A percentile compares a stretch with the other conserved stretches of the same genome.
phyloP scores from a whole-genome alignment of 176 grass and related monocot genomes.

The Triticum turgidum region DNA sequence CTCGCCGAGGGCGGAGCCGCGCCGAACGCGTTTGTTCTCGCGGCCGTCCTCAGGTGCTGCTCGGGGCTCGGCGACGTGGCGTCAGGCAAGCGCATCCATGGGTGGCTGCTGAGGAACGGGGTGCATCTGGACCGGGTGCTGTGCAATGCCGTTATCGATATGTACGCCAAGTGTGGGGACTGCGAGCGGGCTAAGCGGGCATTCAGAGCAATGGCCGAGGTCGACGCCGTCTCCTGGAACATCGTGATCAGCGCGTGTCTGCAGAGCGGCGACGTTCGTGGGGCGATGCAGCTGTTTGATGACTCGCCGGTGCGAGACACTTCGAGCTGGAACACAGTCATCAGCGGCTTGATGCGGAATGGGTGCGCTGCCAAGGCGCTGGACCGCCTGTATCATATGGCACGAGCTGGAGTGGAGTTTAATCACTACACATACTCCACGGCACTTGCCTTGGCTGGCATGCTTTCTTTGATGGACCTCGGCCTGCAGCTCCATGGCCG shows the following conservation, averaged over 20 bases:
- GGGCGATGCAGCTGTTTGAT: constrained; percentile 41
- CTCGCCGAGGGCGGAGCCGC: neutral
- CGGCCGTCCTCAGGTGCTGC: constrained; percentile 62
- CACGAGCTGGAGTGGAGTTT: constrained; percentile 30
- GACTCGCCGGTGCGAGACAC: constrained; percentile 37
- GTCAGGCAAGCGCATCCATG: constrained; percentile 47
- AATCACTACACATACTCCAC: constrained; percentile 61
- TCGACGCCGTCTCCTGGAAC: constrained; percentile 52
- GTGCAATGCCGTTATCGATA: constrained; percentile 48
- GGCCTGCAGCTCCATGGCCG: constrained; percentile 59
- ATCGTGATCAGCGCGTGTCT: constrained; percentile 47
- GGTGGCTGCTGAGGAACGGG: constrained; percentile 54
- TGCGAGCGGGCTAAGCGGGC: neutral
- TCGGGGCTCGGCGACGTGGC: constrained; percentile 18
- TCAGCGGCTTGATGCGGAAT: constrained; percentile 47
- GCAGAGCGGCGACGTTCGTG: constrained; percentile 29
- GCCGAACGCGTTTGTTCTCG: constrained; percentile 53
- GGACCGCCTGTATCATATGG: constrained; percentile 38
- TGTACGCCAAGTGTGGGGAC: constrained; percentile 53
- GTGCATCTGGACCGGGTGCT: constrained; percentile 46
- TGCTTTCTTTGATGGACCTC: constrained; percentile 42
- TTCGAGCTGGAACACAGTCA: constrained; percentile 66
- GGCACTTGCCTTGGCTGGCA: constrained; percentile 46
- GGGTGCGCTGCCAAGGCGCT: constrained; percentile 30
- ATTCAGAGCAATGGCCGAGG: constrained; percentile 37